A percentile compares a stretch with the other conserved stretches of the same genome.
These are phyloP conservation scores for Pharnaceum exiguum DNA, from an alignment of 148 eudicot species.

Conservation along the genomic window DNA sequence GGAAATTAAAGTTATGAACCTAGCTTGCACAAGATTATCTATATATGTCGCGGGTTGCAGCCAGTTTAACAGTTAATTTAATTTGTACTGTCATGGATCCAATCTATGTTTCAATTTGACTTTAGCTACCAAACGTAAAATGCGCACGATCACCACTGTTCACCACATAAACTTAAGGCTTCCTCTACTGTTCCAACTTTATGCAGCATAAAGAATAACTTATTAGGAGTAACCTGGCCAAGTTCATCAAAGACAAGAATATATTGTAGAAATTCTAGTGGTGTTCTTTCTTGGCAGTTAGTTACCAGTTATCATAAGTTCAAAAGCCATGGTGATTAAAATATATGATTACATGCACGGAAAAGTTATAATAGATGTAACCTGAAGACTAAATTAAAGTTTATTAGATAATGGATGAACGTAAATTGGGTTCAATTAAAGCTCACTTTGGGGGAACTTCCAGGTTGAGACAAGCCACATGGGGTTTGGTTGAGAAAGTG, in stretches of 20 bases:
- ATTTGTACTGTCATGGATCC: too few species aligned
- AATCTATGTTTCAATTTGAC: too few species aligned
- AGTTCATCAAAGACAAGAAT: constrained; percentile 6
- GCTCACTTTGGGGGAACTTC: constrained; percentile 15
- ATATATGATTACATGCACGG: constrained; percentile 11
- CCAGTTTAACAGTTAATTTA: too few species aligned
- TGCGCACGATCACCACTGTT: too few species aligned
- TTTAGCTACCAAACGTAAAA: too few species aligned
- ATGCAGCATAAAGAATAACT: not conserved
- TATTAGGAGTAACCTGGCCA: not conserved
- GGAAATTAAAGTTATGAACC: too few species aligned
- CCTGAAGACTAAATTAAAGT: not conserved
- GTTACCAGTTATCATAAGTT: constrained; percentile 4
- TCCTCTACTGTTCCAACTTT: too few species aligned
- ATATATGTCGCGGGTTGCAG: too few species aligned
- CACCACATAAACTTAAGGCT: too few species aligned
- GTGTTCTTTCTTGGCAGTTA: constrained; percentile 5
- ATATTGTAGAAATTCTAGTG: not conserved
- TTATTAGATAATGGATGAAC: not conserved
- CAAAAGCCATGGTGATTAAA: not conserved
- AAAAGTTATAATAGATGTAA: constrained; percentile 10
- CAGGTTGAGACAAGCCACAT: constrained; percentile 27
- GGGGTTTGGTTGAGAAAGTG: constrained; percentile 14
- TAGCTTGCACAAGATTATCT: too few species aligned
- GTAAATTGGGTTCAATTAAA: not conserved